Base-by-base conservation (phyloP, 2,329 filamentous ascomycete species). In the Talaromyces verruculosus region DNA sequence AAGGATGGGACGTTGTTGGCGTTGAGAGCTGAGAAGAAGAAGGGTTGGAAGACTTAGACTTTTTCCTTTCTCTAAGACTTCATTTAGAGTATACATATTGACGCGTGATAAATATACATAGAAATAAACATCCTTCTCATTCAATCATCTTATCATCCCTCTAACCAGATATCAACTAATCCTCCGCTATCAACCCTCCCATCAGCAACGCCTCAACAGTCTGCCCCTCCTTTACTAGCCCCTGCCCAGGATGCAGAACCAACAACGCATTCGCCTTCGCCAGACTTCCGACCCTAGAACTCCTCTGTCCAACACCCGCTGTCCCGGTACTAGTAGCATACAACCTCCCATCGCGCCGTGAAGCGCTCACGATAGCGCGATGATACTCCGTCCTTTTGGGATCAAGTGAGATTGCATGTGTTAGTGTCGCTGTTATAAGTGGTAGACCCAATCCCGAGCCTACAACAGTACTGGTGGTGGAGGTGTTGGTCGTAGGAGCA, bases 191-290 rank as follows among this genome's bases (percentile, higher is more conserved):
- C 61, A 87, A 72, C 67, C 74, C 75, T 2, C 87, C 87, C 88
- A 98, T 93, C 73, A 98, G 76, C 72, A 97, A 79, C 10, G 93
- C 94, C 68, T 94, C 88, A 3, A 93, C 88, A 72, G 83, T 87
- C 62, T 85, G 80, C 0, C 93, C 93, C 74, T 90, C 91, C 57
- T 81, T 83, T 64, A 93, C 74, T n/a, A 82, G 83, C 5, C 87
- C 88, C 39, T 70, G 71, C 11, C 77, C 78, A 3, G 77, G 71
- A 45, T 71, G 72, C 33, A 88, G 82, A 2, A 90, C 91, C 28
- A 98, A 79, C 72, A 99, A 78, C 3, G 91, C 92, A 81, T 99
- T 99, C 2, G 95, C 94, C 22, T 90, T 89, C 68, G 89, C 91
- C 71, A 98, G 83, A 77, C 94, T 98, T 0, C 93, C 92, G 2